A percentile compares a stretch with the other conserved stretches of the same genome.
phyloP scores from a whole-genome alignment of 192 early-diverging fungal genomes.

The Coemansia sp. region DNA sequence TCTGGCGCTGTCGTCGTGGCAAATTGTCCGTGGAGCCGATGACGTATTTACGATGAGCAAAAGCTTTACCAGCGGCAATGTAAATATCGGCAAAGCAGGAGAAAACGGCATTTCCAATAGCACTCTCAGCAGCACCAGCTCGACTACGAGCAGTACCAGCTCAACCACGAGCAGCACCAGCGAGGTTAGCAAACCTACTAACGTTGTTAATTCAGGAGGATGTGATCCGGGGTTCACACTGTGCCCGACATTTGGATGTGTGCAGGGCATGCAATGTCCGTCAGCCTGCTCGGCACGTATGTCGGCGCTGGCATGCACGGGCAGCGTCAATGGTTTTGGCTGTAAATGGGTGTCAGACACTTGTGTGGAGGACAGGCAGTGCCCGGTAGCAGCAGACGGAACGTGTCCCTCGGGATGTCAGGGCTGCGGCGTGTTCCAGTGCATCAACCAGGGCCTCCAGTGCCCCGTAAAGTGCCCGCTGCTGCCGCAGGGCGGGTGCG shows the following conservation, averaged over 20 bases:
- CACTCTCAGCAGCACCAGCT: background rate
- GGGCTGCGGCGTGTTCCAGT: constrained; percentile 32
- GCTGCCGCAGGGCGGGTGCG: constrained; percentile 10
- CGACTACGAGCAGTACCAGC: too few species aligned
- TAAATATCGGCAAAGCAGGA: background rate
- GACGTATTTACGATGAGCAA: background rate
- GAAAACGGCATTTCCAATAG: background rate
- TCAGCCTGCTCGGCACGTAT: background rate
- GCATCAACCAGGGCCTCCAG: constrained; percentile 19
- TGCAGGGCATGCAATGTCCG: constrained; percentile 14
- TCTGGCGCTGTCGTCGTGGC: constrained; percentile 5
- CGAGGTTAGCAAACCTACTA: background rate
- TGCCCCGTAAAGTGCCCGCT: constrained; percentile 27
- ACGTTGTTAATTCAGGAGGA: background rate
- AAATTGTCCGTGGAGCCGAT: background rate
- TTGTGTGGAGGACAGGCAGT: constrained; percentile 34
- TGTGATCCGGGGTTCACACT: constrained; percentile 22
- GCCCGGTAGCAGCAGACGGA: constrained; percentile 11
- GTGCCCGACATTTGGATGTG: constrained; percentile 37
- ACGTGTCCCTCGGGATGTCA: constrained; percentile 24
- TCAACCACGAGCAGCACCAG: too few species aligned
- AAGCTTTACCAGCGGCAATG: background rate
- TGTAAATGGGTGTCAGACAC: constrained; percentile 29
- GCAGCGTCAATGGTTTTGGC: constrained; percentile 37
- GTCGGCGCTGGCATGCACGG: constrained; percentile 1